Base-by-base conservation (phyloP, 2,329 filamentous ascomycete species). In the Fusarium decemcellulare region DNA sequence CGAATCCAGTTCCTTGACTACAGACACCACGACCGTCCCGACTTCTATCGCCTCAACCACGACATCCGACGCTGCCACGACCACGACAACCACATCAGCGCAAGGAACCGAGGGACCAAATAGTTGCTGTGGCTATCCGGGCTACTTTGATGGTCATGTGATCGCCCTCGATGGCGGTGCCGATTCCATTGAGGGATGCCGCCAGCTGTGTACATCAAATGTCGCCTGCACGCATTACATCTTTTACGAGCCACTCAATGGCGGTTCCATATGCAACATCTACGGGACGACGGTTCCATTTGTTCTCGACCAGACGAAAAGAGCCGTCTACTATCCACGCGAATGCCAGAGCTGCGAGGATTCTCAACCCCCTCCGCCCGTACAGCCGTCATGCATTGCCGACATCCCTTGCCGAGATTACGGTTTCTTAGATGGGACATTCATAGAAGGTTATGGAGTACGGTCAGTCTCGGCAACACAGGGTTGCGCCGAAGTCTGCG, bases 101-200 rank as follows among this genome's bases (percentile, higher is more conserved):
- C 43, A 46, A 46, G 43, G 43, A 30, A 46, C 2, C 5, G 43
- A 46, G 12, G 43, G 43, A 5, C 43, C 43, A 30, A n/a, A 46
- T 11, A 16, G 43, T 46, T 46, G 43, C 43, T 46, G 43, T 14
- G 43, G 43, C 14, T 46, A 46, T 46, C 43, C 43, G 15, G 43
- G 43, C 43, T 46, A 46, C 43, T 46, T 46, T 46, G 43, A 46
- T 46, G 43, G 43, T n/a, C 23, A 46, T 15, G 43, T 46, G 23
- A 12, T 29, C 23, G 43, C 43, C 23, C 43, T 46, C 43, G 2
- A 10, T n/a, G 43, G 14, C 14, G 14, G 27, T n/a, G 14, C 23
- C 7, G 23, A 30, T 29, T 14, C 43, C 14, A 15, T 10, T 14
- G 43, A 46, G 14, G 18, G 18, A 46, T 46, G 43, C 23, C 23